Base-by-base conservation (phyloP, 2,329 filamentous ascomycete genomes). In the Colletotrichum aenigma region DNA sequence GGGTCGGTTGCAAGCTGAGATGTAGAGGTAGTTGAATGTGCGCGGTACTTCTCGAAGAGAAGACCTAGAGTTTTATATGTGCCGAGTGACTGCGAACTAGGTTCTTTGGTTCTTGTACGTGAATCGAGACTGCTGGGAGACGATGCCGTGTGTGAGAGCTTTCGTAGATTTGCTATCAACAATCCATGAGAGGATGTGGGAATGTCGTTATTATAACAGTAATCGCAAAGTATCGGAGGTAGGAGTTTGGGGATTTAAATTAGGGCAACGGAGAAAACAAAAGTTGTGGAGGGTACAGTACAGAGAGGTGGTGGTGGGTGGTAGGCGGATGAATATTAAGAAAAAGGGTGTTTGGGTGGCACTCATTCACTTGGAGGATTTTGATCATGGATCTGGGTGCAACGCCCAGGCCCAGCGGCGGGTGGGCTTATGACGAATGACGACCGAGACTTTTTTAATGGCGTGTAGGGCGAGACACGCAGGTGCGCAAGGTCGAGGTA, bases 401-500 rank as follows among this genome's bases (percentile, higher is more conserved):
- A 52, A 60, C 28, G 56, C 52, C 34, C 56, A 61, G 65, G 58
- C 28, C 58, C 58, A 30, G 26, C 30, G 21, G 55, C 38, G 32
- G 55, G 32, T 48, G 69, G 69, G 64, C 68, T 34, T 43, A 71
- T 75, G 72, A 72, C 72, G 69, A 72, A 75, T 75, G 72, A 75
- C 72, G 69, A 72, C 56, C 66, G 74, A 76, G 74, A 76, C 74
- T 76, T 76, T 48, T 74, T 52, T 66, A 74, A 76, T 69, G 38
- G 56, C 70, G 38, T 58, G 64, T 65, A 68, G 30, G 74, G 70
- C 70, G 36, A 73, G 74, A 74, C 73, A 68, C 64, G 48, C 62
- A 58, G 26, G 34, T 58, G 65, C 56, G 70, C 64, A 74, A 71
- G 61, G 68, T 67, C 61, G 72, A 66, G 61, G 61, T 52, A 32